Evolutionary conservation across 352 stramenopile species (phyloP), one percentile per base, ranked within the genome.

Genomic region (Aphanomyces stellatus): DNA sequence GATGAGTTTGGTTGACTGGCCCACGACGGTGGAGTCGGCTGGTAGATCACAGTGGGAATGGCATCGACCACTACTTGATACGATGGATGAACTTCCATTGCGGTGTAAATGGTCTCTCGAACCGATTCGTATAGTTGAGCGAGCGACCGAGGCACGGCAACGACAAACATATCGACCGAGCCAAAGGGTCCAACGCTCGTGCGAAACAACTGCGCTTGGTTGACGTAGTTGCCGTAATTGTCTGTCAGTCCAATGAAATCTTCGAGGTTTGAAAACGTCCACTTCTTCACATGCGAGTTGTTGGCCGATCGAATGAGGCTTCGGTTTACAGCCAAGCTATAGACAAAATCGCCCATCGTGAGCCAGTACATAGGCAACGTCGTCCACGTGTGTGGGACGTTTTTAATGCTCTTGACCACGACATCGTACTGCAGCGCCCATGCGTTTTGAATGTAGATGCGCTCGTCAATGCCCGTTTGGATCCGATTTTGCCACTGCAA

Each of bases 401-500:
- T 15, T 22, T 28, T 22, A 22, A 41, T 27, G n/a, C 28, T 60
- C 11, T 43, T 41, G 28, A 60, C 10, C 11, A 42, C 25, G 11
- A 60, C 15, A 22, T 46, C 4, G 4, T 60, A 31, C 28, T 35
- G 10, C 51, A 25, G 4, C 11, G 5, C 57, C 57, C 51, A 30
- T 65, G 53, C 57, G 53, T 65, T 3, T 53, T 65, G 28, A 28
- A 65, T 4, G 19, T 65, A 22, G 57, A 25, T 35, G 51, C 34
- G 24, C 30, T 31, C 1, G 22, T 27, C 1, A 13, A 34, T 15
- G 22, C 56, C 56, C 13, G 51, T 51, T 6, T 15, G 34, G 15
- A 51, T 64, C 25, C 30, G 51, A 28, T 64, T 64, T 64, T 64
- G 56, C 56, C 56, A 64, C 42, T 64, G 56, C 42, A 64, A 8